phyloP scores from a whole-genome alignment of 208 protist species.

The Trichomonas gallinae region DNA sequence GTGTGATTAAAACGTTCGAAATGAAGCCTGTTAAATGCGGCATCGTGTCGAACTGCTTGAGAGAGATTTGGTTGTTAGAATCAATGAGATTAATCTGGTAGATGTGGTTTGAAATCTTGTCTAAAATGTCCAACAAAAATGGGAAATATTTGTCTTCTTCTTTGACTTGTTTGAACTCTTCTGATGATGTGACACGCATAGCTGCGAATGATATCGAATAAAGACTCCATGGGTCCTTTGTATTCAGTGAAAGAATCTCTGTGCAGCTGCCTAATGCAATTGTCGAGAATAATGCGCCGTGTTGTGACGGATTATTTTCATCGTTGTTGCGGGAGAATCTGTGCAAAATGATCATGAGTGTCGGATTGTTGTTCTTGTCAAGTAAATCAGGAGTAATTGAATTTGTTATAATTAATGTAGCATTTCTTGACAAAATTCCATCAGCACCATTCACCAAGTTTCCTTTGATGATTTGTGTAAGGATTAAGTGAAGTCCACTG shows the following conservation, averaged over 20 bases:
- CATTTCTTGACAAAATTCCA: background rate
- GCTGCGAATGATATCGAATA: background rate
- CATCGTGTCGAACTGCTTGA: background rate
- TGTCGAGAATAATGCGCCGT: background rate
- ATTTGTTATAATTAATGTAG: background rate
- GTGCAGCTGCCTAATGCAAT: background rate
- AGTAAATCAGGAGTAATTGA: background rate
- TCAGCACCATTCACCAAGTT: background rate
- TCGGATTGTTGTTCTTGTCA: background rate
- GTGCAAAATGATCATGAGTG: background rate
- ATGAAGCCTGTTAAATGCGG: background rate
- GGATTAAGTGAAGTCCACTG: background rate
- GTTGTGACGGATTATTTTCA: background rate
- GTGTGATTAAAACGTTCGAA: background rate
- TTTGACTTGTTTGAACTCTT: background rate
- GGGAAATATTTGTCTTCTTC: background rate
- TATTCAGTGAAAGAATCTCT: background rate
- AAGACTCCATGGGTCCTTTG: background rate
- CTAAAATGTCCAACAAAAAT: background rate
- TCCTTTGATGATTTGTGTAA: background rate
- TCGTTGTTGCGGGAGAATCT: background rate
- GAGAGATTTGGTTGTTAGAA: background rate
- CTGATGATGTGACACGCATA: background rate
- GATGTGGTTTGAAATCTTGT: background rate
- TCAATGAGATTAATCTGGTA: background rate